Evolutionary conservation across 306 rosid genomes (phyloP).

Genomic region (Quercus alba): DNA sequence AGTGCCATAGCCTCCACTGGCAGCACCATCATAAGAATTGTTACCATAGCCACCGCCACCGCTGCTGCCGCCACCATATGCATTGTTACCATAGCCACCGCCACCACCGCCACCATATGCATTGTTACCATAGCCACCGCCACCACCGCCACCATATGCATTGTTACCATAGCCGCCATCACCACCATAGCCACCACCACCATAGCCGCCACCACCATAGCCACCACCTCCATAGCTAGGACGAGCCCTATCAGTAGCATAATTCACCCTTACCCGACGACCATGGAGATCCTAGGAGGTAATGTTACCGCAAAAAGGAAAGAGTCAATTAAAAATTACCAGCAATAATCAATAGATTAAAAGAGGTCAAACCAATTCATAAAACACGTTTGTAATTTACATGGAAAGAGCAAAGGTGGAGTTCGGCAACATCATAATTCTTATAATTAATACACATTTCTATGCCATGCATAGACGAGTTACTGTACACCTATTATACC

Average conservation of each 20-base stretch:
- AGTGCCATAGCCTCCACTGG: slow-evolving; percentile 33
- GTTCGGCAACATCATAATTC: not conserved
- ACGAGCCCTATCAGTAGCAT: slow-evolving; percentile 74
- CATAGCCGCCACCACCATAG: slow-evolving; percentile 26
- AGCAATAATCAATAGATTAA: not conserved
- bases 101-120: not conserved
- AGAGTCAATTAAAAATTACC: not conserved
- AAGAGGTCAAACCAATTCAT: not conserved
- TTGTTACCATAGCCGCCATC: not conserved
- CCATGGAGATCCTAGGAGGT: slow-evolving; percentile 83
- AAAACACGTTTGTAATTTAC: not conserved
- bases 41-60: slow-evolving; percentile 25
- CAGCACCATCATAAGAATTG: slow-evolving; percentile 26
- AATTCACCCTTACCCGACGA: slow-evolving; percentile 71
- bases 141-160: not conserved
- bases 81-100: slow-evolving; percentile 17
- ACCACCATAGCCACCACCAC: slow-evolving; percentile 30
- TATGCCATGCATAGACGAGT: not conserved
- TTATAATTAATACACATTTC: not conserved
- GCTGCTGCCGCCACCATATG: slow-evolving; percentile 3
- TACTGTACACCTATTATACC: not conserved
- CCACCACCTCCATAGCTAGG: slow-evolving; percentile 37
- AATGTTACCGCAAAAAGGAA: not conserved
- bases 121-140: not conserved
- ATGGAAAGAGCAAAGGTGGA: not conserved